Conservation (phyloP, 2,329 filamentous ascomycete species). For the Fulvia fulva region DNA sequence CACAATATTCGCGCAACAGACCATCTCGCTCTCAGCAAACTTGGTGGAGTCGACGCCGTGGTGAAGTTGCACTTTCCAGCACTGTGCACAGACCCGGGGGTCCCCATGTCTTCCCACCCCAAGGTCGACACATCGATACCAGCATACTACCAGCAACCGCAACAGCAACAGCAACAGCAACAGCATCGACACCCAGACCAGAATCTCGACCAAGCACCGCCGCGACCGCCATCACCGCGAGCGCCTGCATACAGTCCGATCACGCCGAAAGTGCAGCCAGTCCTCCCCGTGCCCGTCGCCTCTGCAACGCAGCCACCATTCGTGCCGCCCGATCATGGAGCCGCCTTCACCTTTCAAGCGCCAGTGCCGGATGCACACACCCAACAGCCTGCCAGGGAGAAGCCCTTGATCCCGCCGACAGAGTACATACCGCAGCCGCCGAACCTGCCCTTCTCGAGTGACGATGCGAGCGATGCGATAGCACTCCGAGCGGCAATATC, state of each 20-base stretch:
- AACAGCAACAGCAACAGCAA: background rate
- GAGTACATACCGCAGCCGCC: conserved; percentile 42
- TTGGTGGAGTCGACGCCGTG: background rate
- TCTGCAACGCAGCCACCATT: conserved; percentile 5
- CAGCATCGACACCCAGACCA: background rate
- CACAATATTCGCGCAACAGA: background rate
- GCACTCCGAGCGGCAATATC: conserved; percentile 81
- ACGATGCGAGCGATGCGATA: conserved; percentile 76
- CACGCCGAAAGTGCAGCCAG: conserved; percentile 32
- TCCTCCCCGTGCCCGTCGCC: conserved; percentile 22
- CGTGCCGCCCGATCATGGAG: conserved; percentile 18
- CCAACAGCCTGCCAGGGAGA: conserved; percentile 5
- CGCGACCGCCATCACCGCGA: conserved; percentile 18
- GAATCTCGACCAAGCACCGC: background rate
- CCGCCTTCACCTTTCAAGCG: conserved; percentile 17
- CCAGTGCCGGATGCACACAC: conserved; percentile 1
- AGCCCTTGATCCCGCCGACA: conserved; percentile 21
- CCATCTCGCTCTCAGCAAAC: background rate
- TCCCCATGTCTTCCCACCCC: background rate
- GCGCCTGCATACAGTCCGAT: conserved; percentile 33
- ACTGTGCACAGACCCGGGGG: background rate
- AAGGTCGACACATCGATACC: background rate
- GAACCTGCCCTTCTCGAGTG: conserved; percentile 44
- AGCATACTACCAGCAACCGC: background rate
- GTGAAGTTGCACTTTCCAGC: too few relatives aligned